Evolutionary conservation across 2,329 filamentous ascomycete species (phyloP).

Genomic region (Microsporum canis): DNA sequence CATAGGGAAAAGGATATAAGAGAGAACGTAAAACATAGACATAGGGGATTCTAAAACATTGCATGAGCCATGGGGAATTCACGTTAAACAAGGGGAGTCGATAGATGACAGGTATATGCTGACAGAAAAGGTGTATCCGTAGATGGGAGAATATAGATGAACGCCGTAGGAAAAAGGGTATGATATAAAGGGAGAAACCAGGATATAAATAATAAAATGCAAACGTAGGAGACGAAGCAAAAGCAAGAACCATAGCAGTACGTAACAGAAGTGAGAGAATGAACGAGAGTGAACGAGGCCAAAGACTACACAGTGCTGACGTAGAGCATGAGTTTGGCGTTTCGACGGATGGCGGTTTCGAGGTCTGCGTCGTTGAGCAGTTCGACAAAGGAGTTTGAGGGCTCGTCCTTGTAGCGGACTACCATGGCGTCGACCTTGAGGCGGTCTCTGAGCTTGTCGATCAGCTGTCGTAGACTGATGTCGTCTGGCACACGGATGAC

Average conservation of each 20-base stretch:
- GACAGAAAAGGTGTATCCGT: constrained; percentile 1
- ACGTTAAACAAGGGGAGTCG: not conserved
- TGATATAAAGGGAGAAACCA: not conserved
- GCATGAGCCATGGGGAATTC: not conserved
- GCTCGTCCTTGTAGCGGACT: constrained; percentile 78
- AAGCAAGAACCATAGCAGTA: not conserved
- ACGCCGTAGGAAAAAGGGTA: not conserved
- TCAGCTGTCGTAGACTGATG: constrained; percentile 64
- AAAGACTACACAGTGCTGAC: constrained; percentile 35
- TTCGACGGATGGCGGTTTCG: constrained; percentile 65
- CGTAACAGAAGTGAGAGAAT: not conserved
- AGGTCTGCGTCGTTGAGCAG: constrained; percentile 72
- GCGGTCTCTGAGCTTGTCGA: constrained; percentile 73
- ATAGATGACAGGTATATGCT: constrained; percentile 2
- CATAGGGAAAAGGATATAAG: not conserved
- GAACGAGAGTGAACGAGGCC: not conserved
- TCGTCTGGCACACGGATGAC: constrained; percentile 78
- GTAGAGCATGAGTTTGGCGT: constrained; percentile 75
- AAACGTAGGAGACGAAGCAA: not conserved
- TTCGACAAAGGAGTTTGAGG: constrained; percentile 59
- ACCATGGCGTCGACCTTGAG: constrained; percentile 67
- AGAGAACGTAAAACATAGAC: not conserved
- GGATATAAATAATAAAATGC: not conserved
- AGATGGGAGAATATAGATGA: not conserved
- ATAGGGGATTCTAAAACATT: not conserved